Evolutionary conservation across 805 yeast genomes (phyloP), one percentile per base, ranked within the genome.

Genomic region (Torulaspora indica): DNA sequence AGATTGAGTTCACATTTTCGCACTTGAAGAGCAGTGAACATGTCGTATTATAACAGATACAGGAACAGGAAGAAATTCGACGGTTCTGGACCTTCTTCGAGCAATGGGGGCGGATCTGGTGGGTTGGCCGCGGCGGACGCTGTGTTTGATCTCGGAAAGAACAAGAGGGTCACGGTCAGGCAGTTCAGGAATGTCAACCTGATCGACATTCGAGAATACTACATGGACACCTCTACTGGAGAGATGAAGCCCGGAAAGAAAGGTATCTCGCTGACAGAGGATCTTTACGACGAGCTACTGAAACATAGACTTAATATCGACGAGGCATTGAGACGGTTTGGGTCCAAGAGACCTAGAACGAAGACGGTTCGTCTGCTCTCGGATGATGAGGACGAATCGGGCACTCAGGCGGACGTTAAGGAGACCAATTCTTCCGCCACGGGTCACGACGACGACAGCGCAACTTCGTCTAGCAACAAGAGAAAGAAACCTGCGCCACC

Each of bases 201-300:
- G 52, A 78, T 91, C 10, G 96, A 90, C 56, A 85, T 90, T 42
- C 75, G 98, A 46, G 96, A 90, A 61, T 88, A 72, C 67, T 90
- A 87, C 63, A 72, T 71, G 41, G 77, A 79, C 39, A 68, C 71
- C n/a, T 63, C 70, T 3, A 67, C 70, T 8, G 82, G 82, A 5
- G 82, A 79, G 48, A 71, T 74, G 68, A 74, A 74, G 47, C 98
- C 98, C 0, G 95, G 95, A 1, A 82, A 79, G 58, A 90, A 90
- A 65, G 82, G 69, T 14, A 65, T 65, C 6, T 64, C 68, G 5
- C 48, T 65, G 42, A 65, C 69, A 6, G 69, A 65, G 40, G 69
- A 65, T 45, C 52, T 63, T 30, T 65, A 64, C 45, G 69, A 65
- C 42, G 66, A 63, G 35, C 48, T 65, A 28, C 38, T 65, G 43